Evolutionary conservation across 176 grass and related monocot species (phyloP).

Genomic region (Oryza punctata): DNA sequence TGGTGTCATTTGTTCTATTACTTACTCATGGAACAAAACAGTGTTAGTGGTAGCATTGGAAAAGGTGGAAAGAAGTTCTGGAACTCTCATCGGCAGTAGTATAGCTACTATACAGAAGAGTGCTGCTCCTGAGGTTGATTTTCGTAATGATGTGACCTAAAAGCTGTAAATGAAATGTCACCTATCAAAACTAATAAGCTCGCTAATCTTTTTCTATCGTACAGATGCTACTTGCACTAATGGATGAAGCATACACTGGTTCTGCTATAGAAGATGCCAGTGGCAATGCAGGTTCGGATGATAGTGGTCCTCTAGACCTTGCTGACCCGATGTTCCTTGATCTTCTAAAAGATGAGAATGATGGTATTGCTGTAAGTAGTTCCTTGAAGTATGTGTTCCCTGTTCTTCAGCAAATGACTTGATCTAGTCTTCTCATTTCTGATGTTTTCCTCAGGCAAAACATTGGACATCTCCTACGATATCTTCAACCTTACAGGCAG

Average conservation of each 20-base stretch:
- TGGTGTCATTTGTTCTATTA: slow-evolving; percentile 3
- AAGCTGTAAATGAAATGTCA: slow-evolving; percentile 28
- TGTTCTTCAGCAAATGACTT: slow-evolving; percentile 8
- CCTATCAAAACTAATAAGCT: slow-evolving; percentile 15
- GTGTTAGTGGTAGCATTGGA: slow-evolving; percentile 92
- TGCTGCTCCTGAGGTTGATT: slow-evolving; percentile 82
- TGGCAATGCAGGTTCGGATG: slow-evolving; percentile 72
- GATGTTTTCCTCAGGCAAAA: slow-evolving; percentile 56
- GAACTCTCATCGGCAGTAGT: slow-evolving; percentile 90
- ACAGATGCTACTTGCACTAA: slow-evolving; percentile 93
- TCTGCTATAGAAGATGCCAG: slow-evolving; percentile 77
- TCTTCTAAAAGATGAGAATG: slow-evolving; percentile 97
- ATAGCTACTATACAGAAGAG: slow-evolving; percentile 99
- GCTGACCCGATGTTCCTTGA: slow-evolving; percentile 92
- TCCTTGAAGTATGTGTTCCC: slow-evolving; percentile 3
- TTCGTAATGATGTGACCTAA: slow-evolving; percentile 21
- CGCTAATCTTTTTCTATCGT: slow-evolving; percentile 20
- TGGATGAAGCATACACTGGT: slow-evolving; percentile 98
- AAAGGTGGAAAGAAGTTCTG: slow-evolving; percentile 92
- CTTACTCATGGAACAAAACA: slow-evolving; percentile 41
- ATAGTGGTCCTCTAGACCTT: slow-evolving; percentile 72
- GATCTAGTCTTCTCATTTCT: background rate
- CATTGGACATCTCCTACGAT: slow-evolving; percentile 92
- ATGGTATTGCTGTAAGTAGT: slow-evolving; percentile 84
- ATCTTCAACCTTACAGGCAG: slow-evolving; percentile 69